phyloP scores from a whole-genome alignment of 2,329 filamentous ascomycete species.

The Colletotrichum lindemuthianum region DNA sequence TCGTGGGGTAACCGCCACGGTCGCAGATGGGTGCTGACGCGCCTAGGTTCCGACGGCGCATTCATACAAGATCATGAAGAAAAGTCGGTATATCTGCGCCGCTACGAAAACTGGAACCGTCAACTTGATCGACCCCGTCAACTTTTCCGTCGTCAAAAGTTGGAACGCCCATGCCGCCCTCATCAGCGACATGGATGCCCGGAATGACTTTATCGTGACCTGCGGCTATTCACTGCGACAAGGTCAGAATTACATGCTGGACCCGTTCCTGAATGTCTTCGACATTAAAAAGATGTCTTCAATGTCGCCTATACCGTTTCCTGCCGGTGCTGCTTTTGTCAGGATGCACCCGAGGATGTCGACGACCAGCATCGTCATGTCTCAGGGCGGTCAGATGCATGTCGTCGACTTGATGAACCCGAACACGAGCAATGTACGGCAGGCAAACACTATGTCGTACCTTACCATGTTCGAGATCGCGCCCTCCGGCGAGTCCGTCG shows the following conservation, averaged over 20 bases:
- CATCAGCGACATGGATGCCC: conserved; percentile 97
- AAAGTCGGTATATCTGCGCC: conserved; percentile 89
- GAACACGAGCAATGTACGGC: conserved; percentile 85
- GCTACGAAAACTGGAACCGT: conserved; percentile 85
- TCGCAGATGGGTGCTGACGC: conserved; percentile 43
- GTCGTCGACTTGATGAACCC: conserved; percentile 96
- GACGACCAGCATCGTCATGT: conserved; percentile 93
- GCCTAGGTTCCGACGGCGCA: conserved; percentile 73
- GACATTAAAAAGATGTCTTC: conserved; percentile 91
- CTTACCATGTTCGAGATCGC: conserved; percentile 87
- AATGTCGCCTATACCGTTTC: conserved; percentile 90
- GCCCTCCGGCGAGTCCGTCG: conserved; percentile 86
- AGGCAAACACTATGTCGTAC: conserved; percentile 77
- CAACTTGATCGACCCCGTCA: conserved; percentile 84
- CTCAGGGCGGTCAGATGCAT: conserved; percentile 92
- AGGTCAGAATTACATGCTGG: conserved; percentile 77
- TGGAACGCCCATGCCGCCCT: conserved; percentile 92
- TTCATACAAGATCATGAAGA: conserved; percentile 92
- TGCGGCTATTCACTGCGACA: conserved; percentile 92
- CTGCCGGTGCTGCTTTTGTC: conserved; percentile 91
- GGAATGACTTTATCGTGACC: conserved; percentile 93
- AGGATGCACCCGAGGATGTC: conserved; percentile 96
- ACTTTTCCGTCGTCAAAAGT: conserved; percentile 80
- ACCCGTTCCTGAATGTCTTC: conserved; percentile 94
- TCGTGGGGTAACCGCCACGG: conserved; percentile 31